These are phyloP conservation scores for Naganishia vaughanmartiniae DNA, from an alignment of 768 basidiomycete genomes.

Conservation along the genomic window DNA sequence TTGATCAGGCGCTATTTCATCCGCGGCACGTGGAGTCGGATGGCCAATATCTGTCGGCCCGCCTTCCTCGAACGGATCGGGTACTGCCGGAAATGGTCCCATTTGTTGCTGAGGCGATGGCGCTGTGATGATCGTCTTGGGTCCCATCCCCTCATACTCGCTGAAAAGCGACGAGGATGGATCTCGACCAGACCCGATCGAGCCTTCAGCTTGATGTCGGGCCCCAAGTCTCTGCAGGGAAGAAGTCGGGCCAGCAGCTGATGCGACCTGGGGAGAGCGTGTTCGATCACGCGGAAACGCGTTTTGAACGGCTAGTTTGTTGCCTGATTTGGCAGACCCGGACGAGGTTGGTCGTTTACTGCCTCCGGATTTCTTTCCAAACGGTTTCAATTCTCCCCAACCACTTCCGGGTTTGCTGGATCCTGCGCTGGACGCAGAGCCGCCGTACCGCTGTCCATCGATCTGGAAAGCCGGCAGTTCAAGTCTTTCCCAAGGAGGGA, in stretches of 20 bases:
- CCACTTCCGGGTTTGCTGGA: constrained; percentile 3
- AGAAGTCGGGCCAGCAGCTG: neutral
- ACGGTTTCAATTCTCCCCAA: constrained; percentile 22
- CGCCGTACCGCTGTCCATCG: constrained; percentile 45
- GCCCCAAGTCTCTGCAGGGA: neutral
- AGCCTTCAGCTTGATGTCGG: neutral
- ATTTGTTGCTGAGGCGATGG: constrained; percentile 15
- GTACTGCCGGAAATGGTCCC: constrained; percentile 7
- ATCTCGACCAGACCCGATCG: neutral
- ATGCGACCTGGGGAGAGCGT: neutral
- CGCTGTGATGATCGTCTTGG: constrained; percentile 20
- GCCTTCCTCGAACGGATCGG: neutral
- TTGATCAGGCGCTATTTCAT: constrained; percentile 20
- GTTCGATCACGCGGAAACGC: constrained; percentile 14
- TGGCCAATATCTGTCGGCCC: neutral
- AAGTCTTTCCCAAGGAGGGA: constrained; percentile 51
- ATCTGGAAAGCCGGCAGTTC: constrained; percentile 50
- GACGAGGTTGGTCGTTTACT: constrained; percentile 3
- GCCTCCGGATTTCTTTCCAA: constrained; percentile 14
- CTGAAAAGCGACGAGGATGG: constrained; percentile 7
- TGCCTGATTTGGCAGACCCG: neutral
- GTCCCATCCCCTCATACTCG: constrained; percentile 16
- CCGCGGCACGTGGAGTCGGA: neutral
- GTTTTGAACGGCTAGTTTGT: neutral
- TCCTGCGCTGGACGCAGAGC: constrained; percentile 9